These are phyloP conservation scores for Citropsis articulata DNA, from an alignment of 345 rosid genomes.

Conservation along the genomic window DNA sequence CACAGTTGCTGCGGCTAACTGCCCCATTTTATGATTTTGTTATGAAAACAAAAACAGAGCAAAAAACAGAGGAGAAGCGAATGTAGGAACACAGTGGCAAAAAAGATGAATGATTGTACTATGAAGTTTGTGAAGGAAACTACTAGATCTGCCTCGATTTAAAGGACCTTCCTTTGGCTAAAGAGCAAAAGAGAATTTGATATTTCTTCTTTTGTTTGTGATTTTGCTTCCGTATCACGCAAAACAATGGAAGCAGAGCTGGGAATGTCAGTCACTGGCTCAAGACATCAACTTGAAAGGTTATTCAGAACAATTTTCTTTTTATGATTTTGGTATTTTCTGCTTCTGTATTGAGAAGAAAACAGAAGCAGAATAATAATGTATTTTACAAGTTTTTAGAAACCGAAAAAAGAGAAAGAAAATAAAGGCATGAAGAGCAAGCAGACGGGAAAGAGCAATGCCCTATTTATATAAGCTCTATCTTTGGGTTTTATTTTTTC, in stretches of 20 bases:
- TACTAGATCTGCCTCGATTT: constrained; percentile 29
- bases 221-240: constrained; percentile 40
- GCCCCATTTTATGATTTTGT: constrained; percentile 36
- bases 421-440: constrained; percentile 13
- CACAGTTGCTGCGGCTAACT: constrained; percentile 23
- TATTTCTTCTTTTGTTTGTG: constrained; percentile 8
- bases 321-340: not conserved
- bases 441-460: constrained; percentile 25
- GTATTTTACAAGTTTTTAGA: not conserved
- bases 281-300: not conserved
- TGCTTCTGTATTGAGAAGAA: constrained; percentile 25
- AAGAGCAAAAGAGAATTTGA: constrained; percentile 20
- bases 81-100: not conserved
- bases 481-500: not conserved
- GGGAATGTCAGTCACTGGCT: constrained; percentile 31
- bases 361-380: constrained; percentile 31
- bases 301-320: not conserved
- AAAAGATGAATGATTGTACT: not conserved
- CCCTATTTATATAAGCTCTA: constrained; percentile 31
- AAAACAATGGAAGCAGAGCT: constrained; percentile 29
- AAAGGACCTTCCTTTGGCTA: constrained; percentile 15
- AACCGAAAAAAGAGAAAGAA: constrained; percentile 15
- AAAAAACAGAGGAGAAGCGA: constrained; percentile 17
- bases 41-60: constrained; percentile 3
- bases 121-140: constrained; percentile 15